phyloP scores from a whole-genome alignment of 768 basidiomycete species.

The Termitomyces sp. region DNA sequence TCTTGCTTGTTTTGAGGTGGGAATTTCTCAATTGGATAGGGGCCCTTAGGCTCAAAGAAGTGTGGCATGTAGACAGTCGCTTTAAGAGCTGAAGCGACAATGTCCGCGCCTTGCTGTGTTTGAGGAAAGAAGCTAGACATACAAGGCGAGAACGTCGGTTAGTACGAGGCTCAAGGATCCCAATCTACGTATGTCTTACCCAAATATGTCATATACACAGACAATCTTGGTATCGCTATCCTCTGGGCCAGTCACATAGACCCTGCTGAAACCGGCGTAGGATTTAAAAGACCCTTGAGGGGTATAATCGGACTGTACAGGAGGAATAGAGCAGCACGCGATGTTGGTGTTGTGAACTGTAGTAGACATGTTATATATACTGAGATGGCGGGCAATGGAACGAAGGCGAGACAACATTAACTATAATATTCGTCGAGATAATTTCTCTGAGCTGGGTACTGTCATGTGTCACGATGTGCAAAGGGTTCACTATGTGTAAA shows the following conservation, averaged over 20 bases:
- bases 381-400: slow-evolving; percentile 32
- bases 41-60: slow-evolving; percentile 50
- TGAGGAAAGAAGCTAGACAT: slow-evolving; percentile 47
- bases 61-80: slow-evolving; percentile 64
- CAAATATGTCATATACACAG: slow-evolving; percentile 62
- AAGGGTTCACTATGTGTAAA: no score
- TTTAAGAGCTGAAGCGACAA: slow-evolving; percentile 45
- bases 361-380: slow-evolving; percentile 29
- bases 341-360: slow-evolving; percentile 32
- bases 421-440: background rate
- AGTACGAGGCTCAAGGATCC: background rate
- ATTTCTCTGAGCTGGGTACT: no score
- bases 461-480: no score
- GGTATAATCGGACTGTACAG: slow-evolving; percentile 45
- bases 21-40: slow-evolving; percentile 44
- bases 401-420: slow-evolving; percentile 29
- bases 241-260: slow-evolving; percentile 46
- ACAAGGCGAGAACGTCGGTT: background rate
- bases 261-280: slow-evolving; percentile 43
- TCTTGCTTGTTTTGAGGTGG: slow-evolving; percentile 51
- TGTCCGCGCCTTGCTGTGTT: slow-evolving; percentile 62
- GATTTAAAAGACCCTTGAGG: slow-evolving; percentile 45
- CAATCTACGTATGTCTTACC: slow-evolving; percentile 23
- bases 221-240: slow-evolving; percentile 46
- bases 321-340: slow-evolving; percentile 52